Base-by-base conservation (phyloP, 2,329 filamentous ascomycete species). In the Talaromyces piceae region DNA sequence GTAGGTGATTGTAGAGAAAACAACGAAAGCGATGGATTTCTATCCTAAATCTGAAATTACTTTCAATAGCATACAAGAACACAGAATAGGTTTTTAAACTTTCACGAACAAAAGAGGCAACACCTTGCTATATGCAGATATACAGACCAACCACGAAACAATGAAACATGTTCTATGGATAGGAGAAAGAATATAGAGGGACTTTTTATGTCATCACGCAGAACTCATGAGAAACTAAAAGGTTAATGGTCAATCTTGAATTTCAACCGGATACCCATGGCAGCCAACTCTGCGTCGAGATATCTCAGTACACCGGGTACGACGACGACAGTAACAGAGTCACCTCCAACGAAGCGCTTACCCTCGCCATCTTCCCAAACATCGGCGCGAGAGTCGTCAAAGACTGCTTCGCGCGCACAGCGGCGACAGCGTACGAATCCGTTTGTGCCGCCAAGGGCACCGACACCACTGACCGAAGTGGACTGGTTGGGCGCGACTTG, bases 231-330 rank as follows among this genome's bases (percentile, higher is more conserved):
- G 5, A 41, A 41, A 23, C 12, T 22, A 41, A 22, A 11, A 16
- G 11, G 9, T 53, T 63, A 72, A 58, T 72, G 70, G 55, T 76
- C 74, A 41, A 97, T 86, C 68, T 86, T 85, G 67, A 95, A 97
- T 77, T 89, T 95, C 73, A 98, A 81, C 73, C 90, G 86, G 49
- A 98, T 85, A 49, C 93, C 93, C 93, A 98, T 98, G 51, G 90
- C 90, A 30, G 91, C 88, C 61, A 98, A 74, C 72, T 98, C 93
- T 18, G 95, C 91, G 71, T 98, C 93, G 58, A 98, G 73, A 74
- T 87, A 97, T 72, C 88, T 89, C 68, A 98, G 73, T 50, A 95
- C 93, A 57, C 91, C 91, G 0, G 93, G 93, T 13, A 98, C 88
- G 49, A 90, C 91, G 30, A 98, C 89, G 58, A 93, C 77, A 3